These are phyloP conservation scores for Leccinum subrobustum DNA, from an alignment of 1,284 basidiomycete species.

Conservation along the genomic window DNA sequence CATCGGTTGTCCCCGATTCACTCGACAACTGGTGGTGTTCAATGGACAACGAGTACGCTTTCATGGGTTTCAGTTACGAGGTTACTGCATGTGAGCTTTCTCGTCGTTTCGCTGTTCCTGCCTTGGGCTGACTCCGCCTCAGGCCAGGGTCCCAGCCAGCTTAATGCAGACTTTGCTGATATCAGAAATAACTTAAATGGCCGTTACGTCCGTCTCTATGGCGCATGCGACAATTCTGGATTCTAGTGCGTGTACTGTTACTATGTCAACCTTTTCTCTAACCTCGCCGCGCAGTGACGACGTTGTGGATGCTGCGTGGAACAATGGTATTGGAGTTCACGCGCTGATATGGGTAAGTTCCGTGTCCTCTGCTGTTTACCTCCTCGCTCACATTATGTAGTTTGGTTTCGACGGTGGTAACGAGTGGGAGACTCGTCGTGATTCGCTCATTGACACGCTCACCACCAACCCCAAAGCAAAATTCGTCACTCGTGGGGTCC, in stretches of 20 bases:
- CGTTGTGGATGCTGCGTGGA: constrained; percentile 71
- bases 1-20: constrained; percentile 44
- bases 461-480: constrained; percentile 64
- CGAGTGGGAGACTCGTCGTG: constrained; percentile 55
- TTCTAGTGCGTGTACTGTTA: constrained; percentile 52
- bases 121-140: background rate
- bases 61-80: constrained; percentile 73
- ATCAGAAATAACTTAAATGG: constrained; percentile 60
- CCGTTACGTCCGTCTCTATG: constrained; percentile 73
- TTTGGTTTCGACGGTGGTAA: constrained; percentile 62
- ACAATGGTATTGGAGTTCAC: constrained; percentile 66
- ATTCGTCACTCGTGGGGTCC: constrained; percentile 64
- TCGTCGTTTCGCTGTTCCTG: background rate
- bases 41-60: constrained; percentile 60
- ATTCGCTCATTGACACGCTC: constrained; percentile 53
- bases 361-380: background rate
- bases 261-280: background rate
- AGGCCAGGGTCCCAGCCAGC: constrained; percentile 50
- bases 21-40: constrained; percentile 67
- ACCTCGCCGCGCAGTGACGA: constrained; percentile 48
- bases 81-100: constrained; percentile 52
- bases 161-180: constrained; percentile 60
- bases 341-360: constrained; percentile 67
- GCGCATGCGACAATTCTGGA: constrained; percentile 59
- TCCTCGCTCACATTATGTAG: constrained; percentile 31